phyloP scores from a whole-genome alignment of 2,329 filamentous ascomycete genomes.

The Byssothecium circinans region DNA sequence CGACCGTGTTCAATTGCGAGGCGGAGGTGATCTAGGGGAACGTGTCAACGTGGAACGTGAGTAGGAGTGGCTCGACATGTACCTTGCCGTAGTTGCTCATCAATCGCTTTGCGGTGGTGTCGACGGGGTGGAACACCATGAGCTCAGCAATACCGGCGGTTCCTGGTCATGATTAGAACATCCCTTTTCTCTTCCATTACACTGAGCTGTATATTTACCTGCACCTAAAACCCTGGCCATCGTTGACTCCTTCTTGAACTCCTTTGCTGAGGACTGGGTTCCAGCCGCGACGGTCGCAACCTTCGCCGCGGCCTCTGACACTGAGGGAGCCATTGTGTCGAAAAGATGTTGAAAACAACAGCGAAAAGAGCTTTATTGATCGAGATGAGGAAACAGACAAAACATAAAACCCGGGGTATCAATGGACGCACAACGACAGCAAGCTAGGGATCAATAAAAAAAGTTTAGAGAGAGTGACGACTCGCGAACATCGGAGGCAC shows the following conservation, averaged over 20 bases:
- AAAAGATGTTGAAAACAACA: background rate
- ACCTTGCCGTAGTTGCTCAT: conserved; percentile 95
- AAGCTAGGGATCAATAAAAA: conserved; percentile 1
- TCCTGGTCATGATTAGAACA: conserved; percentile 56
- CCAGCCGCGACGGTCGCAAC: conserved; percentile 31
- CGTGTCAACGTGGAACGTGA: conserved; percentile 17
- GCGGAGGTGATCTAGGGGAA: conserved; percentile 55
- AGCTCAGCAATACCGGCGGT: conserved; percentile 91
- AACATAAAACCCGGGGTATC: conserved; percentile 7
- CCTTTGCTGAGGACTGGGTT: conserved; percentile 53
- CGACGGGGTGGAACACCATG: conserved; percentile 77
- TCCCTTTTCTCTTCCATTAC: background rate
- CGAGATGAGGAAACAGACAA: background rate
- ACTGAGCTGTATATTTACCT: conserved; percentile 60
- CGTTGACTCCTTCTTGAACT: conserved; percentile 83
- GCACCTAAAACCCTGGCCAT: conserved; percentile 86
- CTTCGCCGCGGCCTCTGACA: conserved; percentile 33
- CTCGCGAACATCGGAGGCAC: conserved; percentile 4
- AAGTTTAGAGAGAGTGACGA: conserved; percentile 5
- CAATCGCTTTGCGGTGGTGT: conserved; percentile 97
- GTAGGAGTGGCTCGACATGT: conserved; percentile 8
- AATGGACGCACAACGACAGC: conserved; percentile 3
- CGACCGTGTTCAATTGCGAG: conserved; percentile 78
- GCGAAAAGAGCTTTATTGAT: background rate
- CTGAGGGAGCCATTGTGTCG: conserved; percentile 31